Percentiles rank a stretch among this genome's conserved stretches.
Evolutionary conservation across 1,284 basidiomycete species (phyloP).

Genomic region (Volvariella surrecta): DNA sequence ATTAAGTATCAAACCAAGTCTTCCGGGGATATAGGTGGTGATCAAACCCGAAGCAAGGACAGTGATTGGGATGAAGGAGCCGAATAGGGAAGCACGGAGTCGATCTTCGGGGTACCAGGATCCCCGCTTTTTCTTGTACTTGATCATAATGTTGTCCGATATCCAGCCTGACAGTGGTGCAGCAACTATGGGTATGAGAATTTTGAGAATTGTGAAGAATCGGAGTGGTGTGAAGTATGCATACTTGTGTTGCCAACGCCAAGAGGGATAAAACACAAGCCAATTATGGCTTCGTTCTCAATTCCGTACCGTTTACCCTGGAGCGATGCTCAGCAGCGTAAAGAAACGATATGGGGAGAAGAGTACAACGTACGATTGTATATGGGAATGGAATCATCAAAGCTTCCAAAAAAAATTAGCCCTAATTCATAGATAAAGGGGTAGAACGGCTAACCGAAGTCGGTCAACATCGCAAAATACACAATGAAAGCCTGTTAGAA

Average conservation of each 20-base stretch:
- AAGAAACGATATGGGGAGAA: neutral
- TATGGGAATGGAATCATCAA: conserved; percentile 33
- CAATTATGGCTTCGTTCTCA: conserved; percentile 28
- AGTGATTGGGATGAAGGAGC: conserved; percentile 15
- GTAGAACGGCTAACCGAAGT: conserved; percentile 31
- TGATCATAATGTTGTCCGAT: conserved; percentile 6
- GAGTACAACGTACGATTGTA: conserved; percentile 23
- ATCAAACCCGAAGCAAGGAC: conserved; percentile 14
- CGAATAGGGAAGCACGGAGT: conserved; percentile 15
- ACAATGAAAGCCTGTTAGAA: conserved; percentile 29
- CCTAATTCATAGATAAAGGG: too few relatives aligned
- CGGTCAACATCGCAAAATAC: conserved; percentile 29
- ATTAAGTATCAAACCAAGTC: conserved; percentile 17
- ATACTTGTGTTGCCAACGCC: conserved; percentile 7
- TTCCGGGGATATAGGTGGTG: conserved; percentile 17
- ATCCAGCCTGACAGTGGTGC: conserved; percentile 6
- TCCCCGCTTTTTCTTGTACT: conserved; percentile 9
- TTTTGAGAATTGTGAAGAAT: neutral
- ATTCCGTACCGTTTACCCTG: conserved; percentile 54
- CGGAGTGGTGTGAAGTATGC: too few relatives aligned
- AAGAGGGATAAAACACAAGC: conserved; percentile 6
- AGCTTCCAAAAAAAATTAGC: conserved; percentile 17
- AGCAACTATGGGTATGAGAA: conserved; percentile 3
- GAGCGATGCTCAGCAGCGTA: neutral
- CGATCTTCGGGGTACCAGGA: conserved; percentile 23